A percentile compares a stretch with the other conserved stretches of the same genome.
Evolutionary conservation across 2,329 filamentous ascomycete species (phyloP).

Genomic region (Leptographium lundbergii): DNA sequence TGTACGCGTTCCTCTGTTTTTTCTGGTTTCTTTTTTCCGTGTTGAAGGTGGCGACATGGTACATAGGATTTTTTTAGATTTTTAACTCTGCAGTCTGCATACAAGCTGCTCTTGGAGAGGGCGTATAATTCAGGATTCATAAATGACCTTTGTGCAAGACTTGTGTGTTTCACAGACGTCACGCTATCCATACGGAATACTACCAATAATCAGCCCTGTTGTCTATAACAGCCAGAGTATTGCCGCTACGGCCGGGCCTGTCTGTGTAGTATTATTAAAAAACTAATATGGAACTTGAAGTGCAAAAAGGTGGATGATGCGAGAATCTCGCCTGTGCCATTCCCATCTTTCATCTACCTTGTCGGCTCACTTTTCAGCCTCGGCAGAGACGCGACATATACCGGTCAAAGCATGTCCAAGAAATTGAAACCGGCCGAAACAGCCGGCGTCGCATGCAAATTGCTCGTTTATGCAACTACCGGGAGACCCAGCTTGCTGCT

Average conservation of each 20-base stretch:
- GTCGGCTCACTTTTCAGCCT: not conserved
- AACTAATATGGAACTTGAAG: not conserved
- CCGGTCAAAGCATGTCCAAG: no score
- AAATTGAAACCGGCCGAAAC: not conserved
- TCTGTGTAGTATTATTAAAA: not conserved
- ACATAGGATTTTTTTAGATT: constrained; percentile 11
- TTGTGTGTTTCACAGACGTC: no score
- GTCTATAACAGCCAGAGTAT: not conserved
- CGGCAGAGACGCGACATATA: no score
- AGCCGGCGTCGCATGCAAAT: not conserved
- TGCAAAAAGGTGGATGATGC: not conserved
- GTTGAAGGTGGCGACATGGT: constrained; percentile 3
- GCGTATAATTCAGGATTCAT: not conserved
- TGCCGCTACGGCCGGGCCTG: no score
- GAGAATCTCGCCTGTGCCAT: not conserved
- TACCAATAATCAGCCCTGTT: no score
- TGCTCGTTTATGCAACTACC: constrained; percentile 2
- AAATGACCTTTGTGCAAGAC: not conserved
- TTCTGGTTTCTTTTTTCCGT: not conserved
- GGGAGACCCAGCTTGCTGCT: constrained; percentile 15
- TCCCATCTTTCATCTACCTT: not conserved
- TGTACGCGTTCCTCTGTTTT: constrained; percentile 2
- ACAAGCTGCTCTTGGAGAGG: not conserved
- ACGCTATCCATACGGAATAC: no score
- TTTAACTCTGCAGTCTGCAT: constrained; percentile 4